Conservation (phyloP, 225 moss, liverwort and hornwort species). For the Ulota crispa region DNA sequence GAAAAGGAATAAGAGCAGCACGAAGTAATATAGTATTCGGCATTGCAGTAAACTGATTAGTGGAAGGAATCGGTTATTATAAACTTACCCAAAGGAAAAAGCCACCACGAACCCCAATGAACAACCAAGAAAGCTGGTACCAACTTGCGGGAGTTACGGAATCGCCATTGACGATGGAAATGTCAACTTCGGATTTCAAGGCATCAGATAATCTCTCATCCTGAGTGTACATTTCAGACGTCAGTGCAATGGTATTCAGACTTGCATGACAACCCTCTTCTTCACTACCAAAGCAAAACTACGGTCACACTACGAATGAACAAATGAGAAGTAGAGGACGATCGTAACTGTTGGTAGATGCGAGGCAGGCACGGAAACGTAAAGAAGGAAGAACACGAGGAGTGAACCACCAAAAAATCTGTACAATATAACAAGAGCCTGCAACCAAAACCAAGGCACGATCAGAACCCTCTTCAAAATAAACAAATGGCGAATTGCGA, state of each 20-base stretch:
- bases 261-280: neutral
- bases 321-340: constrained; percentile 25
- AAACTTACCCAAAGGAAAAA: constrained; percentile 60
- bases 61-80: neutral
- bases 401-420: constrained; percentile 64
- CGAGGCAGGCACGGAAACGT: constrained; percentile 41
- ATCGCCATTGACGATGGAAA: constrained; percentile 26
- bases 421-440: constrained; percentile 62
- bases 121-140: constrained; percentile 58
- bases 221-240: constrained; percentile 28
- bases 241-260: constrained; percentile 11
- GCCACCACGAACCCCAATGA: constrained; percentile 53
- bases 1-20: neutral
- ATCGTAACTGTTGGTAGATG: constrained; percentile 37
- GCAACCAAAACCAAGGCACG: constrained; percentile 26
- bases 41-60: neutral
- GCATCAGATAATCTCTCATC: constrained; percentile 36
- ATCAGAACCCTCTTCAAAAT: neutral
- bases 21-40: neutral
- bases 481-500: neutral
- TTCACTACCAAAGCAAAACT: constrained; percentile 7
- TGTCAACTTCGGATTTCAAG: constrained; percentile 31
- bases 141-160: constrained; percentile 39
- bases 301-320: neutral
- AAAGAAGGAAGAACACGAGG: constrained; percentile 55